Evolutionary conservation across 2,329 filamentous ascomycete species (phyloP), one percentile per base, ranked within the genome.

Genomic region (Ophiostoma quercus): DNA sequence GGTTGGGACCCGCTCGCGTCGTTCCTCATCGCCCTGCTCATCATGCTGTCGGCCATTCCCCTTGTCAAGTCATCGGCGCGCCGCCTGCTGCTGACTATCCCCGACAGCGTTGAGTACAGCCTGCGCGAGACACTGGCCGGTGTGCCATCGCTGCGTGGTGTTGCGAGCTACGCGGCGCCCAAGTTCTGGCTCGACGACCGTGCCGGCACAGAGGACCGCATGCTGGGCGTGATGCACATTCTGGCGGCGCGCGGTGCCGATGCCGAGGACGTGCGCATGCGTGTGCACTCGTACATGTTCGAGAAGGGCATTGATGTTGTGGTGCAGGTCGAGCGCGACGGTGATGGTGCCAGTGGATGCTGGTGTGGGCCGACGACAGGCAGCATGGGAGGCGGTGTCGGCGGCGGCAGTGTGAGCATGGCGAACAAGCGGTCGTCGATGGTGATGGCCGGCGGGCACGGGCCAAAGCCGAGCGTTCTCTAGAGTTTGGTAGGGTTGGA

Each of bases 1-100:
- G 92, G 94, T 32, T 99, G 94, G 88, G 95, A 99, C 77, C 95
- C 95, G 2, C 80, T 98, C 25, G 95, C 95, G 0, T 97, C 94
- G 0, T 96, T 94, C 78, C 84, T 97, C 71, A 99, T 99, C 74
- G 94, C 95, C 0, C 84, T 95, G 34, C 84, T 99, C 66, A 99
- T 99, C 74, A 94, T 97, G 78, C 85, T 90, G n/a, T 96, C 94
- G 9, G 92, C 95, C 0, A 87, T 94, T 39, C 95, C 95, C 0
- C 85, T 99, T 0, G 93, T 99, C 29, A 88, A 88, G 72, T 92
- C 91, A 19, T 93, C 92, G 1, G 95, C 93, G 0, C 90, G 90
- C 75, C 90, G 91, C 25, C 82, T 99, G 3, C 83, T 99, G 29
- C 85, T 99, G 2, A 92, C 92, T 22, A 85, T 98, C 2, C 92